Conservation (phyloP, 345 rosid species). For the Toxicodendron radicans region DNA sequence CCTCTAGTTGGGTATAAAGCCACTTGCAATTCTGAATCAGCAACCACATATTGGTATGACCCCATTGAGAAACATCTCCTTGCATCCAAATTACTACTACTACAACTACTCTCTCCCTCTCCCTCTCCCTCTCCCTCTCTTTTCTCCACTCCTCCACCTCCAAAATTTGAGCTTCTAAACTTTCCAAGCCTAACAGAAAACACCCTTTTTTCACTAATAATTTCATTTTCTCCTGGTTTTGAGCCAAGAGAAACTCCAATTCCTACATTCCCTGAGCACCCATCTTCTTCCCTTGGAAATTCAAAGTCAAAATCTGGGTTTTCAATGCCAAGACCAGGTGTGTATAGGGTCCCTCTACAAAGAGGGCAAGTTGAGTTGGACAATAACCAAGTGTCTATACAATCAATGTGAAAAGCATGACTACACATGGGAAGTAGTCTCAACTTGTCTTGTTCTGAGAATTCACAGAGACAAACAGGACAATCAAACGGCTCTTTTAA, state of each 20-base stretch:
- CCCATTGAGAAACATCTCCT: conserved; percentile 63
- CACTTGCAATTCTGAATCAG: conserved; percentile 66
- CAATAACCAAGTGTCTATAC: conserved; percentile 90
- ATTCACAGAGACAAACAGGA: conserved; percentile 85
- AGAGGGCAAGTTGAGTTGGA: conserved; percentile 94
- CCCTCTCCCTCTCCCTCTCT: conserved; percentile 20
- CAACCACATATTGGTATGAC: conserved; percentile 66
- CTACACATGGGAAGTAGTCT: conserved; percentile 82
- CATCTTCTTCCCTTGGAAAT: conserved; percentile 50
- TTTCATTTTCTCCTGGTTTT: conserved; percentile 55
- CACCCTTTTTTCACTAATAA: conserved; percentile 58
- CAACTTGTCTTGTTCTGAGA: conserved; percentile 63
- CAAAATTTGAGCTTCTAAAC: conserved; percentile 49
- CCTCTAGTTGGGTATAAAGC: conserved; percentile 43
- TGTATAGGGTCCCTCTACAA: conserved; percentile 72
- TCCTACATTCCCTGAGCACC: conserved; percentile 32
- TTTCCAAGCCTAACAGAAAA: conserved; percentile 87
- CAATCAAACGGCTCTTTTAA: conserved; percentile 87
- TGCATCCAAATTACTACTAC: conserved; percentile 63
- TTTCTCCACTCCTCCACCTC: conserved; percentile 24
- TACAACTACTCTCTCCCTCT: conserved; percentile 67
- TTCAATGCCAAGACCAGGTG: conserved; percentile 49
- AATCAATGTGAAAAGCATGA: conserved; percentile 89
- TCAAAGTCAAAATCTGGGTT: conserved; percentile 59
- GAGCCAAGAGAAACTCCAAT: conserved; percentile 37